phyloP scores from a whole-genome alignment of 306 rosid species.

The Casuarina glauca region DNA sequence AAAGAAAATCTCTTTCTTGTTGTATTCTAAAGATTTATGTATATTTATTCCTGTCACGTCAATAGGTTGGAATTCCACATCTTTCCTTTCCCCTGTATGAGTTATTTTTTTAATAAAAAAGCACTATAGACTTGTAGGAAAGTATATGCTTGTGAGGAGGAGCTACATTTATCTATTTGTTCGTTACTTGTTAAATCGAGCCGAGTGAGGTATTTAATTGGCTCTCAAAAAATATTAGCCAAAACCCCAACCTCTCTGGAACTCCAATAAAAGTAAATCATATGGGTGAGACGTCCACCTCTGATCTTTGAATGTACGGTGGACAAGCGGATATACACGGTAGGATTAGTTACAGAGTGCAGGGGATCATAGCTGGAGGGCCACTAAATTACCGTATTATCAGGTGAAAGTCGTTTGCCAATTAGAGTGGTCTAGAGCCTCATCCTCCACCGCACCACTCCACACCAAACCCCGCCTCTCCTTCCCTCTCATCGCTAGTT shows the following conservation, averaged over 20 bases:
- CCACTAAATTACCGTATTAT: background rate
- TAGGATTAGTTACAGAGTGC: background rate
- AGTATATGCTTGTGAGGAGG: too few relatives aligned
- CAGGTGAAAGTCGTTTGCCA: background rate
- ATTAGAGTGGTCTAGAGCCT: slow-evolving; percentile 22
- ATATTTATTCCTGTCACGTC: too few relatives aligned
- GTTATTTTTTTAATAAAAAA: too few relatives aligned
- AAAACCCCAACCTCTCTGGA: background rate
- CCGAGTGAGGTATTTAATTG: too few relatives aligned
- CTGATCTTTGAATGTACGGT: background rate
- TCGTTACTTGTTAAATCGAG: too few relatives aligned
- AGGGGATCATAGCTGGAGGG: background rate
- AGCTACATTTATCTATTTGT: background rate
- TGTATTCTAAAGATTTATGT: too few relatives aligned
- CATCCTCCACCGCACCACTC: slow-evolving; percentile 32
- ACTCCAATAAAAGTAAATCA: background rate
- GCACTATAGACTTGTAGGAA: too few relatives aligned
- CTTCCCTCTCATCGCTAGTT: background rate
- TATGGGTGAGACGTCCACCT: background rate
- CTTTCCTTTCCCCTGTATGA: too few relatives aligned
- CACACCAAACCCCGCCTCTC: background rate
- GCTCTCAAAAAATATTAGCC: too few relatives aligned
- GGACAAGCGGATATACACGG: background rate
- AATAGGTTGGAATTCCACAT: too few relatives aligned
- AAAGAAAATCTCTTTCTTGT: too few relatives aligned